phyloP scores from a whole-genome alignment of 805 yeast genomes.

The Sugiyamaella lignohabitans region DNA sequence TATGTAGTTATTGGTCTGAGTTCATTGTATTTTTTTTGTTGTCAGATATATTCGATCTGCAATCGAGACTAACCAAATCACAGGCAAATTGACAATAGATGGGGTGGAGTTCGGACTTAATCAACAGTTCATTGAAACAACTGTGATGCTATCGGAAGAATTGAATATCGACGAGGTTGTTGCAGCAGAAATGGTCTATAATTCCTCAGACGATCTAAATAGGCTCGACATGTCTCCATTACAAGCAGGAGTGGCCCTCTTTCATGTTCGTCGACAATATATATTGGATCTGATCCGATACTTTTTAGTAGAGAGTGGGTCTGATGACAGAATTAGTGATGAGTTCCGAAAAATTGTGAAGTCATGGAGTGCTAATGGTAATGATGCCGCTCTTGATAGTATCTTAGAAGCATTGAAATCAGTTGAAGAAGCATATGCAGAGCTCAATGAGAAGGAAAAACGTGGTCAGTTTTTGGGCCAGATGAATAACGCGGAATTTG shows the following conservation, averaged over 20 bases:
- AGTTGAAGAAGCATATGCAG: slow-evolving; percentile 51
- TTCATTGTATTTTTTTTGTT: background rate
- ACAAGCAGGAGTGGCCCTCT: slow-evolving; percentile 54
- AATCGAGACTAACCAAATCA: too few species aligned
- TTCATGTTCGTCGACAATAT: slow-evolving; percentile 61
- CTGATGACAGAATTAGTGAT: background rate
- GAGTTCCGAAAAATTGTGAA: background rate
- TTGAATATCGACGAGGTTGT: slow-evolving; percentile 70
- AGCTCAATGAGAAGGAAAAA: slow-evolving; percentile 45
- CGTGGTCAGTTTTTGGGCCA: slow-evolving; percentile 47
- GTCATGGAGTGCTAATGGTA: slow-evolving; percentile 1
- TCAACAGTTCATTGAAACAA: slow-evolving; percentile 53
- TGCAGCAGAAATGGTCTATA: slow-evolving; percentile 61
- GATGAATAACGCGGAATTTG: slow-evolving; percentile 38
- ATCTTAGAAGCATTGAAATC: slow-evolving; percentile 50
- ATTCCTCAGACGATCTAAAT: slow-evolving; percentile 37
- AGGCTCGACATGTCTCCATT: slow-evolving; percentile 33
- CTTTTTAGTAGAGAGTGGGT: slow-evolving; percentile 7
- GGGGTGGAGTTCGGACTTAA: slow-evolving; percentile 57
- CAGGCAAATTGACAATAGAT: slow-evolving; percentile 41
- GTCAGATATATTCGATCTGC: too few species aligned
- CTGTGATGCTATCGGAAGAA: slow-evolving; percentile 54
- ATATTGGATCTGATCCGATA: slow-evolving; percentile 45
- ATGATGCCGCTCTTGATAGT: slow-evolving; percentile 18
- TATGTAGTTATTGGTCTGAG: slow-evolving; percentile 14